Base-by-base conservation (phyloP, 2,329 filamentous ascomycete species). In the Rhytidhysteron rufulum region DNA sequence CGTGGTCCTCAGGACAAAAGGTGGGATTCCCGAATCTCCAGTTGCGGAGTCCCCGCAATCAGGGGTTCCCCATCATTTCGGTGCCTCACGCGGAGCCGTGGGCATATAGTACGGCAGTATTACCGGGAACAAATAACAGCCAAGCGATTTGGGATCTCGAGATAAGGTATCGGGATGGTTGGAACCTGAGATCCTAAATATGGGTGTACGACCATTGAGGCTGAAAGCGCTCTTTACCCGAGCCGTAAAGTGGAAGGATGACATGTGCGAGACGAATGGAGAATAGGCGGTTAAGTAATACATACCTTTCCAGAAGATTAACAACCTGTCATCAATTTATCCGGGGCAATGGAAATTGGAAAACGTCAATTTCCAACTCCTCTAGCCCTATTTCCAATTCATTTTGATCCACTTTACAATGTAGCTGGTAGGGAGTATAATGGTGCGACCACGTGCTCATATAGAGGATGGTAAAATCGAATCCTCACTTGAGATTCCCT, bases 311-410 rank as follows among this genome's bases (percentile, higher is more conserved):
- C 24, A 7, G 24, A 44, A 43, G 10, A 17, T 33, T 31, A 21
- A 5, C 15, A 37, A 19, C 20, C 19, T 41, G 22, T 18, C n/a
- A 16, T 27, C 21, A 40, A 39, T 51, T 50, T 51, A 51, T 11
- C 48, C 48, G 45, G 41, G 32, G 41, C 35, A 43, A 40, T 43
- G 31, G 10, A 4, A 20, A 24, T 34, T 27, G n/a, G n/a, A n/a
- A n/a, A n/a, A n/a, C n/a, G n/a, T n/a, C n/a, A n/a, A n/a, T n/a
- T n/a, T n/a, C n/a, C n/a, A n/a, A n/a, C n/a, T n/a, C n/a, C n/a
- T n/a, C n/a, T n/a, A n/a, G n/a, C n/a, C n/a, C n/a, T n/a, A n/a
- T n/a, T n/a, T n/a, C n/a, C n/a, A n/a, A n/a, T n/a, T n/a, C n/a
- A n/a, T n/a, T n/a, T n/a, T n/a, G n/a, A n/a, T n/a, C n/a, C n/a